Evolutionary conservation across 331 rosid species (phyloP).

Genomic region (Acacia pycnantha): DNA sequence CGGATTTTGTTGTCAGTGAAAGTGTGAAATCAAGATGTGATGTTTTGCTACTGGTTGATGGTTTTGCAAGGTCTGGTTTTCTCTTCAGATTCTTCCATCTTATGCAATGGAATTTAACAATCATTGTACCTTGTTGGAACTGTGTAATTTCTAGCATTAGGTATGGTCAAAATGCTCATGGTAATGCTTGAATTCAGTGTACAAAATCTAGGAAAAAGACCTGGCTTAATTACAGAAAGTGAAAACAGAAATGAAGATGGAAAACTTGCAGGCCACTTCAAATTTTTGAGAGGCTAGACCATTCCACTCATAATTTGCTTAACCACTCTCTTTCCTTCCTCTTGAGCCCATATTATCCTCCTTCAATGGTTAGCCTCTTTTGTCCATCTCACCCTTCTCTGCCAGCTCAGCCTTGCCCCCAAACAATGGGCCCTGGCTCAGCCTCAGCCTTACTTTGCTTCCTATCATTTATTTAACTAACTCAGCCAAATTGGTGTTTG

Average conservation of each 20-base stretch:
- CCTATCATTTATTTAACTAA: neutral
- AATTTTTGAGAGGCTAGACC: neutral
- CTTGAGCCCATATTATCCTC: neutral
- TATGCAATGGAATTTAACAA: constrained; percentile 9
- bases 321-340: neutral
- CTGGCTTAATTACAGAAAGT: neutral
- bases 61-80: constrained; percentile 15
- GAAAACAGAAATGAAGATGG: neutral
- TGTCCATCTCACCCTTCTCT: neutral
- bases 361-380: neutral
- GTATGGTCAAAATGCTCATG: neutral
- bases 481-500: neutral
- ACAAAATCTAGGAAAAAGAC: neutral
- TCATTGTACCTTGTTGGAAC: neutral
- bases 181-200: neutral
- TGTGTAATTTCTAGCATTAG: neutral
- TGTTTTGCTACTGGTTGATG: constrained; percentile 24
- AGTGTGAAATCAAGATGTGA: constrained; percentile 13
- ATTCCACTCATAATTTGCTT: neutral
- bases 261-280: neutral
- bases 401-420: neutral
- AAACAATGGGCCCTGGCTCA: neutral
- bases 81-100: constrained; percentile 13
- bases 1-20: constrained; percentile 21
- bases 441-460: neutral